A percentile compares a stretch with the other conserved stretches of the same genome.
These are phyloP conservation scores for Saccharum spontaneum DNA, from an alignment of 176 grass and related monocot genomes.

Conservation along the genomic window DNA sequence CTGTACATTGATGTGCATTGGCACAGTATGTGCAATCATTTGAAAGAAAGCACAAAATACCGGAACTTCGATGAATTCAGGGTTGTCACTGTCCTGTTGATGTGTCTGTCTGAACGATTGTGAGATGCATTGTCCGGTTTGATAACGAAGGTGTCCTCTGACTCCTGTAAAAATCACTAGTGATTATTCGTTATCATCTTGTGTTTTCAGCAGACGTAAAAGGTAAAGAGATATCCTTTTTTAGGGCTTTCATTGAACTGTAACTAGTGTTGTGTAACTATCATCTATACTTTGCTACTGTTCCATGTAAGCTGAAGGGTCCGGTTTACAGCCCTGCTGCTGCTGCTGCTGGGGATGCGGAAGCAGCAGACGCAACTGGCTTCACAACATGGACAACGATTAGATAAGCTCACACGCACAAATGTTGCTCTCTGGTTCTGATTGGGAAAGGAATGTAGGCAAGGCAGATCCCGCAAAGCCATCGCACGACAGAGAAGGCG, in stretches of 20 bases:
- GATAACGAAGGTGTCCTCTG: background rate
- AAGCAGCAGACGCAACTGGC: background rate
- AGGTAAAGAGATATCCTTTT: background rate
- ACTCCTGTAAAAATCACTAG: background rate
- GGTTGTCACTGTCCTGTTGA: background rate
- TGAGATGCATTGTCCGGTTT: background rate
- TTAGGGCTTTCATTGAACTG: background rate
- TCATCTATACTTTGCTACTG: background rate
- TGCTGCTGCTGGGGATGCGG: background rate
- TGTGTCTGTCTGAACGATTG: background rate
- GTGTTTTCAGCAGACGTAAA: background rate
- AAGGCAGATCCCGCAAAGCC: background rate
- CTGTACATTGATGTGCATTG: background rate
- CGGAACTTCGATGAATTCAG: background rate
- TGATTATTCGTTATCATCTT: background rate
- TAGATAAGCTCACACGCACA: background rate
- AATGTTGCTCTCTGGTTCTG: background rate
- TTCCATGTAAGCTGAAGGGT: background rate
- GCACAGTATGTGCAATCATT: background rate
- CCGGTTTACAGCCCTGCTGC: background rate
- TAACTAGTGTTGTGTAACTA: background rate
- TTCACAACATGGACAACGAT: background rate
- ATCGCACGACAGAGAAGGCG: background rate
- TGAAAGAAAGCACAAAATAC: slow-evolving; percentile 11
- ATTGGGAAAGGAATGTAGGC: background rate